phyloP scores from a whole-genome alignment of 768 basidiomycete genomes.

The Podaxis rugospora region DNA sequence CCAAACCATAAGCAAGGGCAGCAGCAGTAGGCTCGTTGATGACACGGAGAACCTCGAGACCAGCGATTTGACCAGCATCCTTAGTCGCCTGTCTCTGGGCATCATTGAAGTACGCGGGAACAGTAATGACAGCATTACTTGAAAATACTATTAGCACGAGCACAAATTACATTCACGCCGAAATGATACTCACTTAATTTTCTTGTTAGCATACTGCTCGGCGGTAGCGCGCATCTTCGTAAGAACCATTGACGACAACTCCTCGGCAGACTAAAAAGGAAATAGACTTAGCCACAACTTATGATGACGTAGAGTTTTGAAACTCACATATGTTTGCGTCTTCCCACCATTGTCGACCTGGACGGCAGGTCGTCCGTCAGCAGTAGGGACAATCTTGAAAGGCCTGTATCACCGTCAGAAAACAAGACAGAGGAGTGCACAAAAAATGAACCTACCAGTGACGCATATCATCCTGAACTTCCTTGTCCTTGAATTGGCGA shows the following conservation, averaged over 20 bases:
- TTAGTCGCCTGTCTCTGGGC: constrained; percentile 99
- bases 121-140: constrained; percentile 88
- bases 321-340: constrained; percentile 70
- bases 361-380: constrained; percentile 75
- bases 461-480: constrained; percentile 86
- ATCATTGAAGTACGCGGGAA: constrained; percentile 99
- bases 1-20: constrained; percentile 96
- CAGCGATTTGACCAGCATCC: constrained; percentile 95
- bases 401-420: constrained; percentile 46
- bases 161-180: background rate
- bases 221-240: constrained; percentile 96
- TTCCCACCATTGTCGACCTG: constrained; percentile 86
- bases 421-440: background rate
- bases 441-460: constrained; percentile 57
- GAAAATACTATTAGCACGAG: constrained; percentile 7
- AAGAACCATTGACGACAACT: constrained; percentile 84
- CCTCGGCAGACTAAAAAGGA: constrained; percentile 66
- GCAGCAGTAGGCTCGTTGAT: constrained; percentile 99
- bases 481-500: constrained; percentile 87
- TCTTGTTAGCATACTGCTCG: constrained; percentile 88
- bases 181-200: constrained; percentile 72
- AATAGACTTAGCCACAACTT: constrained; percentile 7
- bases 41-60: constrained; percentile 94
- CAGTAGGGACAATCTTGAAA: constrained; percentile 68
- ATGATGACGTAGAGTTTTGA: background rate